Evolutionary conservation across 805 yeast genomes (phyloP).

Genomic region (Brettanomyces nanus): DNA sequence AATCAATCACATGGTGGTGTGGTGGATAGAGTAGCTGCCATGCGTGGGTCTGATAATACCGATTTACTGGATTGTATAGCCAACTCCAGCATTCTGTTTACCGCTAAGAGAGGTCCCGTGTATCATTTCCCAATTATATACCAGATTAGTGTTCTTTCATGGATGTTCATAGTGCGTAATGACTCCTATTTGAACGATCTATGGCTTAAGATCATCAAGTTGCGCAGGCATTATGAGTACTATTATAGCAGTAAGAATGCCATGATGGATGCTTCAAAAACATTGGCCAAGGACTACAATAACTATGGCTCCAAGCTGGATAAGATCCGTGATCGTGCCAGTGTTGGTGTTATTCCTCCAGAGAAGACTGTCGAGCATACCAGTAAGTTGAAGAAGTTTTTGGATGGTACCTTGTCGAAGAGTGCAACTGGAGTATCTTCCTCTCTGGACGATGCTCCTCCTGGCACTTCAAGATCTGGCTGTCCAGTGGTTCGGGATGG

Average conservation of each 20-base stretch:
- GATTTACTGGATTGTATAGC: slow-evolving; percentile 27
- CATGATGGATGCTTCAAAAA: slow-evolving; percentile 22
- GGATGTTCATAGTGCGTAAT: slow-evolving; percentile 53
- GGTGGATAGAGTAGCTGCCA: slow-evolving; percentile 1
- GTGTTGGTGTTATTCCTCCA: slow-evolving; percentile 11
- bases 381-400: slow-evolving; percentile 24
- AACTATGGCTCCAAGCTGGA: slow-evolving; percentile 23
- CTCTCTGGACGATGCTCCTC: no score
- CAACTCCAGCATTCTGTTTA: slow-evolving; percentile 28
- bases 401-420: slow-evolving; percentile 22
- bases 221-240: slow-evolving; percentile 30
- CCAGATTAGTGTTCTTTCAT: slow-evolving; percentile 42
- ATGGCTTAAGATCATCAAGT: slow-evolving; percentile 35
- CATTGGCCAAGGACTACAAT: slow-evolving; percentile 24
- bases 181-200: slow-evolving; percentile 47
- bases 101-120: slow-evolving; percentile 27
- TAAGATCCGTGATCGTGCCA: slow-evolving; percentile 14
- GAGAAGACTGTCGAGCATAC: slow-evolving; percentile 25
- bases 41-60: slow-evolving; percentile 14
- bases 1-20: not conserved
- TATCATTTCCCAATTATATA: slow-evolving; percentile 30
- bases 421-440: no score
- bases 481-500: no score
- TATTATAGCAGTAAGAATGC: slow-evolving; percentile 26
- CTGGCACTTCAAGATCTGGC: not conserved